These are phyloP conservation scores for Tulasnella sp. DNA, from an alignment of 768 basidiomycete species.

Conservation along the genomic window DNA sequence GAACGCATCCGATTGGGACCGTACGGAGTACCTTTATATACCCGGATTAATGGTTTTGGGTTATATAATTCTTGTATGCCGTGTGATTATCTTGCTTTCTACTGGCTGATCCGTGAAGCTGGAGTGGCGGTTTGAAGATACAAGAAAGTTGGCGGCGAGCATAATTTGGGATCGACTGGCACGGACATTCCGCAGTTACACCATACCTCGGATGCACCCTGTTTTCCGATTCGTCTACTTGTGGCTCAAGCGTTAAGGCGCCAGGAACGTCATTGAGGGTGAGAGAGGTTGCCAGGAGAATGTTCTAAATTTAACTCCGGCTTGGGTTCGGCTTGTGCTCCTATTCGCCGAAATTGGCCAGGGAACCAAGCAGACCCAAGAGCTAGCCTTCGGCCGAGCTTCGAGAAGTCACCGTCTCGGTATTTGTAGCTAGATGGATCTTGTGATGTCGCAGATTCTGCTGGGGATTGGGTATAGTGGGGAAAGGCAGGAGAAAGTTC, in stretches of 20 bases:
- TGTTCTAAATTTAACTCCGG: no score
- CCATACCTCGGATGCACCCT: neutral
- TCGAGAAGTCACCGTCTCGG: neutral
- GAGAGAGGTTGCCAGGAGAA: neutral
- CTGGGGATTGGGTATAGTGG: neutral
- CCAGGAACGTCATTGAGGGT: neutral
- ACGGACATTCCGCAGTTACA: constrained; percentile 1
- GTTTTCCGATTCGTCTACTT: neutral
- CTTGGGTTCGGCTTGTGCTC: neutral
- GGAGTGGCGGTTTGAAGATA: no score
- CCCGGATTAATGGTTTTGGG: neutral
- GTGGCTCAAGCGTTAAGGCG: neutral
- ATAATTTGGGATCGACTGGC: neutral
- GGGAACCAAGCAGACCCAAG: neutral
- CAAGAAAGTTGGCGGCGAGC: no score
- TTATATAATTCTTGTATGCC: neutral
- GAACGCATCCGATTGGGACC: neutral
- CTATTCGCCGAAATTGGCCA: neutral
- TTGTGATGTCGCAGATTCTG: neutral
- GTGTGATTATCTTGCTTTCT: neutral
- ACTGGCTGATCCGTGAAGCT: neutral
- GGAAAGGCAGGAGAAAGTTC: no score
- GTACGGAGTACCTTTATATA: neutral
- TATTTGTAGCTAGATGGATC: neutral
- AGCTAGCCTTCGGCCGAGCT: neutral